These are phyloP conservation scores for Hsuehochloa calcarea DNA, from an alignment of 176 grass and related monocot species.

Conservation along the genomic window DNA sequence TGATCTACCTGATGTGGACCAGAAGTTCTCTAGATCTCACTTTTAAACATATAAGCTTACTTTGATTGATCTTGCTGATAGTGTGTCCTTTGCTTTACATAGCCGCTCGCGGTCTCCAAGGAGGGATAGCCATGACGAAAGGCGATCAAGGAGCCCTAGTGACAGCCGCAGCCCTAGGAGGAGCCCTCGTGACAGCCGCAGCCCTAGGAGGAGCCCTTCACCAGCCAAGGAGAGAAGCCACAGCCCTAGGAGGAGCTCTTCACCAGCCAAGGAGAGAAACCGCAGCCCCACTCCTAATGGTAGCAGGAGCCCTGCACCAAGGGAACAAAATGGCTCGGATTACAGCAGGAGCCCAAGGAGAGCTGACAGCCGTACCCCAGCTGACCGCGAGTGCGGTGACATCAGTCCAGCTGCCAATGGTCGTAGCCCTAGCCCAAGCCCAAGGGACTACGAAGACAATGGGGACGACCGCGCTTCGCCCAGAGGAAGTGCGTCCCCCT, in stretches of 20 bases:
- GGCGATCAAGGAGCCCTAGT: constrained; percentile 50
- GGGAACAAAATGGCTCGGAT: constrained; percentile 40
- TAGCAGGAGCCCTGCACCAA: constrained; percentile 59
- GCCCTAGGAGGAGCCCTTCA: constrained; percentile 47
- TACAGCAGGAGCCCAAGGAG: constrained; percentile 42
- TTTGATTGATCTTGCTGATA: neutral
- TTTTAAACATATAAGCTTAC: neutral
- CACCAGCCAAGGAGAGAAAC: constrained; percentile 43
- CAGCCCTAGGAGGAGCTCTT: constrained; percentile 57
- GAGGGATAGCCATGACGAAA: constrained; percentile 43
- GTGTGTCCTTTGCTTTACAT: neutral
- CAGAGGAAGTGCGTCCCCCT: constrained; percentile 48
- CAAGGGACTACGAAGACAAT: constrained; percentile 44
- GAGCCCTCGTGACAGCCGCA: constrained; percentile 49
- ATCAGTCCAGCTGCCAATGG: constrained; percentile 65
- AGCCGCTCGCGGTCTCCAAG: constrained; percentile 70
- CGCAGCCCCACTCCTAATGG: constrained; percentile 46
- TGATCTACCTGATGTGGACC: neutral
- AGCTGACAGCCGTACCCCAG: constrained; percentile 44
- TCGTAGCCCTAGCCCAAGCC: constrained; percentile 64
- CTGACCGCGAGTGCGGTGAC: constrained; percentile 1
- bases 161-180: constrained; percentile 60
- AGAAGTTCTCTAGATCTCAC: neutral
- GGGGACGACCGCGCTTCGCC: constrained; percentile 30
- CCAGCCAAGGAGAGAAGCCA: constrained; percentile 40